A percentile compares a stretch with the other conserved stretches of the same genome.
Conservation (phyloP, 2,329 filamentous ascomycete genomes). For the Penicillium sp. region DNA sequence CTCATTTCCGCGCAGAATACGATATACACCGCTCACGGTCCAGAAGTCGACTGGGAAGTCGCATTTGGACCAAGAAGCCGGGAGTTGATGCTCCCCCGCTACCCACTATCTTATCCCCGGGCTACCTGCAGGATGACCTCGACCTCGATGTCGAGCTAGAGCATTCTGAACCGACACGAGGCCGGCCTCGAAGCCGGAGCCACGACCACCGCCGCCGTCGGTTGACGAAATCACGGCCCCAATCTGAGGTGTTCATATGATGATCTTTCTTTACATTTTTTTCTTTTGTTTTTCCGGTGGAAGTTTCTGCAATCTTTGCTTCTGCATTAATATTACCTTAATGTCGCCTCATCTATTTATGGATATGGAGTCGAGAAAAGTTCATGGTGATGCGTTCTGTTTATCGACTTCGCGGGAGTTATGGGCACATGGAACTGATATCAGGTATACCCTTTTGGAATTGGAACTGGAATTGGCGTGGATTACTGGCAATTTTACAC, state of each 20-base stretch:
- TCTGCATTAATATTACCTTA: neutral
- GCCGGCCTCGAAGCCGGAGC: constrained; percentile 25
- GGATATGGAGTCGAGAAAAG: constrained; percentile 8
- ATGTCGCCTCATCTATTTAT: neutral
- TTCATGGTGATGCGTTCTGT: neutral
- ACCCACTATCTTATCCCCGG: constrained; percentile 22
- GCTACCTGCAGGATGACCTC: constrained; percentile 5
- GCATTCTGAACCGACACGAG: constrained; percentile 20
- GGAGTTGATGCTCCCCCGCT: constrained; percentile 21
- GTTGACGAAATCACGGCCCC: constrained; percentile 17
- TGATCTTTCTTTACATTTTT: constrained; percentile 7
- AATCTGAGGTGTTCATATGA: constrained; percentile 16
- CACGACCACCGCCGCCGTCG: constrained; percentile 21
- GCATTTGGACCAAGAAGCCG: constrained; percentile 18
- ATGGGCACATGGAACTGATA: constrained; percentile 9
- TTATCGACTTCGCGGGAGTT: constrained; percentile 3
- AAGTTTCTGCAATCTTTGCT: neutral
- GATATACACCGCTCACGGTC: constrained; percentile 15
- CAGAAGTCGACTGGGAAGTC: constrained; percentile 12
- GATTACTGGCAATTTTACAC: constrained; percentile 13
- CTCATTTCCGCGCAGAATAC: neutral
- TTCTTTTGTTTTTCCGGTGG: constrained; percentile 5
- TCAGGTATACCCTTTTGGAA: constrained; percentile 24
- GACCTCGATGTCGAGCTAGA: neutral
- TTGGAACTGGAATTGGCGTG: constrained; percentile 6